Percentiles rank a stretch among this genome's conserved stretches.
Conservation (phyloP, 805 yeast genomes). For the Metschnikowia koreensis region DNA sequence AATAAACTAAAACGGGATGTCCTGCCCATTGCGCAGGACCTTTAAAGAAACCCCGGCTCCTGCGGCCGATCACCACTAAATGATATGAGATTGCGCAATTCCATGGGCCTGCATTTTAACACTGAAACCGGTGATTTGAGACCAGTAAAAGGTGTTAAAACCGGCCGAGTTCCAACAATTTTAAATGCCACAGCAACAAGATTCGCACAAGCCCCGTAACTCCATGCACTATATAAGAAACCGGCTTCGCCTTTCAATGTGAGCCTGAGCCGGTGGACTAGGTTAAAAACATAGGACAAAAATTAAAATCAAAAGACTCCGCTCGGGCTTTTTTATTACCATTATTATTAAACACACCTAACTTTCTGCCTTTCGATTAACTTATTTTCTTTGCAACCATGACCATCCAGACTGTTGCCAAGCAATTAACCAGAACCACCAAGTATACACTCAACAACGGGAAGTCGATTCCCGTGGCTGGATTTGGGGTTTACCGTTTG, state of each 20-base stretch:
- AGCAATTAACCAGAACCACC: slow-evolving; percentile 34
- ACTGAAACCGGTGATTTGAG: background rate
- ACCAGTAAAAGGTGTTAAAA: background rate
- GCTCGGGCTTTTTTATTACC: background rate
- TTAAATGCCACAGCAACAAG: background rate
- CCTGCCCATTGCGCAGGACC: background rate
- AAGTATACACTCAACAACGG: slow-evolving; percentile 54
- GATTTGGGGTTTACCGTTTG: slow-evolving; percentile 52
- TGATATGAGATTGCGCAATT: background rate
- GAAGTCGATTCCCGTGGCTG: slow-evolving; percentile 52
- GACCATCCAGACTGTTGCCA: slow-evolving; percentile 36
- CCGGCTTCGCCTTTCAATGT: background rate
- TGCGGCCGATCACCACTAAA: background rate
- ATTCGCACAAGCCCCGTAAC: background rate
- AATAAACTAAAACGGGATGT: too few relatives aligned
- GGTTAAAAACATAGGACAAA: too few relatives aligned
- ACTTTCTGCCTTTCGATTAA: too few relatives aligned
- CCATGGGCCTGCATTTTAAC: background rate
- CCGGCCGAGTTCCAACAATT: background rate
- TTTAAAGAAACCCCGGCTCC: background rate
- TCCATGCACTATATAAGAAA: background rate
- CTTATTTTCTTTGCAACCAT: slow-evolving; percentile 18
- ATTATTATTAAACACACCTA: too few relatives aligned
- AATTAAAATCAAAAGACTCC: too few relatives aligned
- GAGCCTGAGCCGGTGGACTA: too few relatives aligned